Conservation (phyloP, 169 alveolate genomes). For the Eimeria necatrix region DNA sequence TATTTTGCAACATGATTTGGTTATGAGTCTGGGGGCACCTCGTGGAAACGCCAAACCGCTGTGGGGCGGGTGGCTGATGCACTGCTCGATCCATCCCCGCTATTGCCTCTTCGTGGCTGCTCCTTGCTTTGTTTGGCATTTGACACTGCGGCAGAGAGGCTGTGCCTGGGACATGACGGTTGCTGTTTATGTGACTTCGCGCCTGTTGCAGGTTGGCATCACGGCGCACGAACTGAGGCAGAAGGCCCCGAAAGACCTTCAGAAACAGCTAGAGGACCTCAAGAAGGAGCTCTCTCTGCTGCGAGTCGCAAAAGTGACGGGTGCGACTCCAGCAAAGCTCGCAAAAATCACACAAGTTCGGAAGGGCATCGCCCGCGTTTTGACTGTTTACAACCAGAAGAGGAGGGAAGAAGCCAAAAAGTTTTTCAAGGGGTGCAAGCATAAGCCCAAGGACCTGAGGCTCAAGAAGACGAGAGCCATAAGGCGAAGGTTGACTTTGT, state of each 20-base stretch:
- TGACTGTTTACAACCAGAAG: slow-evolving; percentile 96
- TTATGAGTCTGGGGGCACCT: background rate
- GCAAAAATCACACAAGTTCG: slow-evolving; percentile 93
- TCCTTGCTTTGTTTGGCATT: background rate
- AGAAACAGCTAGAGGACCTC: slow-evolving; percentile 93
- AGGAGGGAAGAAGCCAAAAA: slow-evolving; percentile 91
- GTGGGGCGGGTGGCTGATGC: background rate
- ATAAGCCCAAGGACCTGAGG: slow-evolving; percentile 94
- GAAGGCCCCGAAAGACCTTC: slow-evolving; percentile 93
- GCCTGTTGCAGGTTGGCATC: slow-evolving; percentile 86
- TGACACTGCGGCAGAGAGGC: background rate
- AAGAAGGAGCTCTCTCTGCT: slow-evolving; percentile 95
- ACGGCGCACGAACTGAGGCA: slow-evolving; percentile 93
- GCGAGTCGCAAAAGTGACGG: slow-evolving; percentile 94
- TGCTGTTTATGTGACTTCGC: background rate
- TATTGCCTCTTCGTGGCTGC: background rate
- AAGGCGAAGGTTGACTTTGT: slow-evolving; percentile 93
- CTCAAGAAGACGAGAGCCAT: slow-evolving; percentile 95
- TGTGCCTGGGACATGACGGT: background rate
- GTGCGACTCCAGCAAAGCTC: slow-evolving; percentile 94
- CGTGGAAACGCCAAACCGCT: background rate
- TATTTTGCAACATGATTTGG: background rate
- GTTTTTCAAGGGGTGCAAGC: slow-evolving; percentile 89
- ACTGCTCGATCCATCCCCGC: background rate
- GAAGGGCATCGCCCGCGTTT: slow-evolving; percentile 95